Conservation (phyloP, 805 yeast genomes). For the Saccharomycopsis selenospora region DNA sequence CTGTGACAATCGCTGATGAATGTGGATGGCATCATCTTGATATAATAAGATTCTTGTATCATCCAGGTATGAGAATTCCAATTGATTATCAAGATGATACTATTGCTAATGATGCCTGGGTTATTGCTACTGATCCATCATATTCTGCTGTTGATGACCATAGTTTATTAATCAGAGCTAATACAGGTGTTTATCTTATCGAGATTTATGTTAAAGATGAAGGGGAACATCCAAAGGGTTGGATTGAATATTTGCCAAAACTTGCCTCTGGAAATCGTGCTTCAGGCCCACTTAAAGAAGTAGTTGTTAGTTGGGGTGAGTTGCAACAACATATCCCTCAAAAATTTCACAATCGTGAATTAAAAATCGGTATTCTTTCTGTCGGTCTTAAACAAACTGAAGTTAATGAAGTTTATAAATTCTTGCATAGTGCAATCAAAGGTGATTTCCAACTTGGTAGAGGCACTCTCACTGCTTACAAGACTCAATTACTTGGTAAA, state of each 20-base stretch:
- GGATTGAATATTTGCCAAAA: constrained; percentile 53
- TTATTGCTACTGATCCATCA: constrained; percentile 31
- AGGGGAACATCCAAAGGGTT: constrained; percentile 31
- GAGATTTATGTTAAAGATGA: constrained; percentile 57
- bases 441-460: constrained; percentile 38
- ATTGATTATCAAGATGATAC: constrained; percentile 47
- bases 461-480: constrained; percentile 35
- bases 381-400: constrained; percentile 30
- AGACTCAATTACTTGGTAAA: constrained; percentile 32
- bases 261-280: constrained; percentile 40
- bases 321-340: constrained; percentile 34
- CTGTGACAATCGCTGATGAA: constrained; percentile 50
- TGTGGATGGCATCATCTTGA: constrained; percentile 89
- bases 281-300: constrained; percentile 47
- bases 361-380: constrained; percentile 26
- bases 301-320: constrained; percentile 43
- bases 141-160: constrained; percentile 39
- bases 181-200: constrained; percentile 64
- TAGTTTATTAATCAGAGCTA: constrained; percentile 39
- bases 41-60: constrained; percentile 66
- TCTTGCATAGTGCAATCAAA: constrained; percentile 21
- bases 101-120: constrained; percentile 24
- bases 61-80: constrained; percentile 72
- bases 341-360: constrained; percentile 27
- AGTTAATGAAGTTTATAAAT: constrained; percentile 39